A percentile compares a stretch with the other conserved stretches of the same genome.
Conservation (phyloP, 2,329 filamentous ascomycete species). For the Sclerotiophoma versabilis region DNA sequence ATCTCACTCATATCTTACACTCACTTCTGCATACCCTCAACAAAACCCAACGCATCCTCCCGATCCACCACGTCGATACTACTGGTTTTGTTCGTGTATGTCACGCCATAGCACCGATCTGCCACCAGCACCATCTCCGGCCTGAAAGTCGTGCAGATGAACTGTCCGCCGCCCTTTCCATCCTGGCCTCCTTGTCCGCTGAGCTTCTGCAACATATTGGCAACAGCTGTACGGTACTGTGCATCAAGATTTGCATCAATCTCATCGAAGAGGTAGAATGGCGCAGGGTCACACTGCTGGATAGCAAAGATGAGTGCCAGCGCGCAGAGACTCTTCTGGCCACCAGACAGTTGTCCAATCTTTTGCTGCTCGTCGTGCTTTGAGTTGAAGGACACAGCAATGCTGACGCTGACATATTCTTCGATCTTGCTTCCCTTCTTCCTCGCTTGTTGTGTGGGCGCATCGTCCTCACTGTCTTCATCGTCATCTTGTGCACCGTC, state of each 20-base stretch:
- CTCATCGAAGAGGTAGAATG: slow-evolving; percentile 99
- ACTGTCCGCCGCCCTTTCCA: slow-evolving; percentile 69
- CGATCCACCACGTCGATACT: slow-evolving; percentile 88
- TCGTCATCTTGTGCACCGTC: slow-evolving; percentile 74
- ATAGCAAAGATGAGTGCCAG: slow-evolving; percentile 99
- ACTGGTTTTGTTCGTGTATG: slow-evolving; percentile 90
- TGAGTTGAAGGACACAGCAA: slow-evolving; percentile 97
- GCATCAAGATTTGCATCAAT: slow-evolving; percentile 98
- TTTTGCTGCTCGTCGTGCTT: slow-evolving; percentile 98
- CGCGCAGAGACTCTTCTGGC: slow-evolving; percentile 96
- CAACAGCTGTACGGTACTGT: slow-evolving; percentile 96
- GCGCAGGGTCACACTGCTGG: slow-evolving; percentile 94
- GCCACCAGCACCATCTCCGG: slow-evolving; percentile 95
- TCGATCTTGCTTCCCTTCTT: slow-evolving; percentile 66
- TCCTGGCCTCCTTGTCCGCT: slow-evolving; percentile 49
- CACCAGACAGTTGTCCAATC: slow-evolving; percentile 95
- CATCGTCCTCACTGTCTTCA: slow-evolving; percentile 55
- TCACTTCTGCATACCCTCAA: slow-evolving; percentile 76
- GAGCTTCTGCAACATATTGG: slow-evolving; percentile 76
- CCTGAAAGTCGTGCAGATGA: slow-evolving; percentile 98
- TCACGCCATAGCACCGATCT: slow-evolving; percentile 97
- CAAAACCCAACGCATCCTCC: slow-evolving; percentile 90
- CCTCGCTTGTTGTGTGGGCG: slow-evolving; percentile 35
- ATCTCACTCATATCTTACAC: background rate
- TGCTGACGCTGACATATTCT: slow-evolving; percentile 95